These are phyloP conservation scores for Austroboletus olivaceoglutinosus DNA, from an alignment of 1,284 basidiomycete species.

Conservation along the genomic window DNA sequence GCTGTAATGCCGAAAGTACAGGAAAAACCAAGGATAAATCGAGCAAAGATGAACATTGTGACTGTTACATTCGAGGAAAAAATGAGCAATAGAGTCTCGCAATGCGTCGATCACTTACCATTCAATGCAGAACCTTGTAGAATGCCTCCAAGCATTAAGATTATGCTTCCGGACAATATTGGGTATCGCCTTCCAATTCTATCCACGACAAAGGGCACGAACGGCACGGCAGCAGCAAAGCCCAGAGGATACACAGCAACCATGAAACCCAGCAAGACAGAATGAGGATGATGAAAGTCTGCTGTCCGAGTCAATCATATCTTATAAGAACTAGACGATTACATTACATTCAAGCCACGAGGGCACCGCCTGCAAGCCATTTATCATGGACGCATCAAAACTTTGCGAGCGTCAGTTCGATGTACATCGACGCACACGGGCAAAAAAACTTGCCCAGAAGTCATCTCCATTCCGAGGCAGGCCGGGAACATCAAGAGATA, in stretches of 20 bases:
- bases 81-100: background rate
- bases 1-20: background rate
- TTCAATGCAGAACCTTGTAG: background rate
- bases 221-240: background rate
- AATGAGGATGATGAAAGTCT: background rate
- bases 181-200: background rate
- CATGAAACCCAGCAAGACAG: background rate
- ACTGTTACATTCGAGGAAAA: background rate
- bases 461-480: background rate
- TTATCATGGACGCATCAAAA: background rate
- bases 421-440: background rate
- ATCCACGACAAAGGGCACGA: background rate
- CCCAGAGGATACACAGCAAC: background rate
- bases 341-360: background rate
- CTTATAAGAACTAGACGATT: background rate
- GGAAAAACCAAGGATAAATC: background rate
- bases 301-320: background rate
- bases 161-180: background rate
- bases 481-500: background rate
- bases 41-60: background rate
- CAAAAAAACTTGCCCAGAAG: background rate
- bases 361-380: background rate
- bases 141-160: background rate
- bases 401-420: background rate
- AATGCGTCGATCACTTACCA: background rate